Base-by-base conservation (phyloP, 768 basidiomycete genomes). In the Trametes elegans region DNA sequence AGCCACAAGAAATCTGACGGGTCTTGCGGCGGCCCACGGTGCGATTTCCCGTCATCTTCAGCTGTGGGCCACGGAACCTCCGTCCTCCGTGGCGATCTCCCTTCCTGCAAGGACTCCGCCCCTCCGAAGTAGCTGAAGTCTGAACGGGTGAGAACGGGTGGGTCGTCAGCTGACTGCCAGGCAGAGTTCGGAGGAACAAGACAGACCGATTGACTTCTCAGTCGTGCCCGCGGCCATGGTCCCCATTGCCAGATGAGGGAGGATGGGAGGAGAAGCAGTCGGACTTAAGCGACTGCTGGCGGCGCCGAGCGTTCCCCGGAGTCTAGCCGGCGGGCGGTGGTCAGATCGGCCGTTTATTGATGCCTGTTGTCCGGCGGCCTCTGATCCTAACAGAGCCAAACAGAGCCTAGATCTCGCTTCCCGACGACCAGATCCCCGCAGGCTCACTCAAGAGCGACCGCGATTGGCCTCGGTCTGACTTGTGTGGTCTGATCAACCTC, bases 1-100 rank as follows among this genome's bases (percentile, higher is more conserved):
- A 95, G 66, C 97, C 97, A 99, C 27, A 98, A 77, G 65, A 97
- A 98, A 62, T 98, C 96, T 0, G 76, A 70, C 1, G 90, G 88
- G 64, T 93, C 85, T 67, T 85, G 84, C 0, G 87, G 87, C 2
- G 83, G 82, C 5, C 71, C 76, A 18, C 75, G 69, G 63, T 79
- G 70, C 3, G 72, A 68, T 35, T 66, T 67, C 8, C 74, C 78
- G 57, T 79, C 64, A 55, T 76, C 73, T 39, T 77, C 72, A 3
- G 76, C 74, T n/a, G 71, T 70, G 81, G 81, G 60, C 78, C n/a
- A n/a, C n/a, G 76, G 7, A 77, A 78, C 21, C 79, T 71, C 49
- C 48, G 55, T 41, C 54, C 70, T 60, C 54, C 68, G 29, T 47
- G 68, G 62, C 63, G 66, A 65, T 51, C 70, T 66, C 51, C 76